Conservation (phyloP, 2,329 filamentous ascomycete species). For the Talaromyces sp. region DNA sequence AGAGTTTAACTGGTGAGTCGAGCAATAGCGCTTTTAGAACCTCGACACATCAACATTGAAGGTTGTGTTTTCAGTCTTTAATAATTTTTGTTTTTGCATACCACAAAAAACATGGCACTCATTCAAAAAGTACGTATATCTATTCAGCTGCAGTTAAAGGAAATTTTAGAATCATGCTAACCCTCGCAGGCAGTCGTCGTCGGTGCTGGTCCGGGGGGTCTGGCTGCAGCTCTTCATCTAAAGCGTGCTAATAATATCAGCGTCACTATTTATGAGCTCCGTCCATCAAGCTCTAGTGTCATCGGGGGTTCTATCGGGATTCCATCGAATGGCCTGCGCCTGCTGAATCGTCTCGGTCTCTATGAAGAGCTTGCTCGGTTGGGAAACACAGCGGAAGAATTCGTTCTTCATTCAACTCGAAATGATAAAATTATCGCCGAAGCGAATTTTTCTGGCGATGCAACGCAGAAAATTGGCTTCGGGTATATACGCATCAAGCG, state of each 20-base stretch:
- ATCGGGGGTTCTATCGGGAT: slow-evolving; percentile 25
- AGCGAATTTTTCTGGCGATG: background rate
- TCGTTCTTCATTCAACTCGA: background rate
- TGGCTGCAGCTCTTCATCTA: background rate
- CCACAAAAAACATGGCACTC: background rate
- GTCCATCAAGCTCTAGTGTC: slow-evolving; percentile 18
- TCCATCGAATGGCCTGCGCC: slow-evolving; percentile 22
- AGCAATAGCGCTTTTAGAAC: too few species aligned
- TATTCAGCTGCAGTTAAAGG: background rate
- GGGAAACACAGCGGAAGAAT: background rate
- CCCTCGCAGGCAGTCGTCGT: background rate
- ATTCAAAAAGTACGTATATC: background rate
- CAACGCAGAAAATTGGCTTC: slow-evolving; percentile 20
- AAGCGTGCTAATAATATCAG: slow-evolving; percentile 7
- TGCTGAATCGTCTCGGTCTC: slow-evolving; percentile 21
- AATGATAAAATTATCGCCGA: background rate
- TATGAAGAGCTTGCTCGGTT: background rate
- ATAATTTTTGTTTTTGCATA: background rate
- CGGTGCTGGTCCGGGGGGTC: background rate
- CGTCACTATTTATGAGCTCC: slow-evolving; percentile 22
- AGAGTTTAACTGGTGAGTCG: too few species aligned
- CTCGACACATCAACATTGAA: background rate
- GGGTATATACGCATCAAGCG: slow-evolving; percentile 25
- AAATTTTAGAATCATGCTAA: background rate
- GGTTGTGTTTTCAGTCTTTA: background rate